Evolutionary conservation across 2,329 filamentous ascomycete genomes (phyloP), one percentile per base, ranked within the genome.

Genomic region (Dichotomopilus funicola): DNA sequence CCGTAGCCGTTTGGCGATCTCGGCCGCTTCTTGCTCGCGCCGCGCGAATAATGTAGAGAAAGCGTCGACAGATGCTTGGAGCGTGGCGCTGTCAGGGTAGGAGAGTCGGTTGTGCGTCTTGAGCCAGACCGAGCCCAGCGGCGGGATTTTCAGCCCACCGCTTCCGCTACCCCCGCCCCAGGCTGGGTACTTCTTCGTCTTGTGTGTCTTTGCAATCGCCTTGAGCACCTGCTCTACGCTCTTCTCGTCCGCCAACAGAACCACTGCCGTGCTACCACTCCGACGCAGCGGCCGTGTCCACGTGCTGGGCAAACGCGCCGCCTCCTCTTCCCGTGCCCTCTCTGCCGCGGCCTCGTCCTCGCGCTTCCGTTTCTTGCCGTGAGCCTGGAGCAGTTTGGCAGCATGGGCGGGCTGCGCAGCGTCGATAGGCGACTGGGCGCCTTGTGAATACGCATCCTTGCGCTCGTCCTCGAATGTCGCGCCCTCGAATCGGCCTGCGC

Each of bases 41-140:
- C 67, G 81, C 73, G 78, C 87, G 74, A 91, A 97, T n/a, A 84
- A 77, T 27, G 81, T 80, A 79, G 97, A 95, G 75, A 91, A 97
- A 38, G 85, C 83, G 66, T 96, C 91, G 31, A 96, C 86, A 4
- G 83, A 80, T 41, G 77, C 73, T 66, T 95, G 85, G n/a, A 95
- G 78, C 19, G 77, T 73, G 10, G 75, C 72, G 43, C 81, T 81
- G 56, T 86, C 76, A 0, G 91, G 89, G 66, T 88, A 94, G 7
- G 80, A 80, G 9, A 92, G 75, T 42, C 78, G 77, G 61, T 89
- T 81, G 71, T 96, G 91, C 4, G 78, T 71, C 52, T 87, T 82
- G 62, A 80, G 67, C 78, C 75, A 82, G 44, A 68, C 68, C 19
- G 73, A 72, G 4, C 87, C 88, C 6, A 91, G 72, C 0, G 73